Evolutionary conservation across 805 yeast species (phyloP).

Genomic region (Starmerella stellata): DNA sequence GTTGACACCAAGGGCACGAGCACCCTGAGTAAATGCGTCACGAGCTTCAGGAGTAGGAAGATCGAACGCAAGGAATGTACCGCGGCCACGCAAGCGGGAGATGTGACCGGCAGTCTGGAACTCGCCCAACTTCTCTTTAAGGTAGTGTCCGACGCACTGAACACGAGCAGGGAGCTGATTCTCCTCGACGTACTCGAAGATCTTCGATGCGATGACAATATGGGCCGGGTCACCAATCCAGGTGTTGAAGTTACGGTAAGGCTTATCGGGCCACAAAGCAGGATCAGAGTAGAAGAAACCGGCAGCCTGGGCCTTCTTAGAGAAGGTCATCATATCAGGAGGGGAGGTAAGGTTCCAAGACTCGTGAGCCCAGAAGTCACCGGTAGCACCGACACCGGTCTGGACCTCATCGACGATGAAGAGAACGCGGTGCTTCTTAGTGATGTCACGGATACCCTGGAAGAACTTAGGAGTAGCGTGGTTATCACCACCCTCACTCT

Average conservation of each 20-base stretch:
- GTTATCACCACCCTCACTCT: slow-evolving; percentile 84
- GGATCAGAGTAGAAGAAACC: slow-evolving; percentile 69
- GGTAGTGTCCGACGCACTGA: slow-evolving; percentile 46
- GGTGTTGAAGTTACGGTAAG: slow-evolving; percentile 85
- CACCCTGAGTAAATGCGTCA: slow-evolving; percentile 40
- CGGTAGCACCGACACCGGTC: slow-evolving; percentile 81
- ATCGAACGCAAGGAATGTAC: slow-evolving; percentile 74
- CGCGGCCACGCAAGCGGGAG: slow-evolving; percentile 54
- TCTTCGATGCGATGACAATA: slow-evolving; percentile 56
- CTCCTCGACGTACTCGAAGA: slow-evolving; percentile 44
- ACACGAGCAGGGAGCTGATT: slow-evolving; percentile 41
- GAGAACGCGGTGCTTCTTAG: slow-evolving; percentile 49
- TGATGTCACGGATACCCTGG: slow-evolving; percentile 66
- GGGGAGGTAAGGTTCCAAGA: slow-evolving; percentile 58
- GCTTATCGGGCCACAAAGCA: slow-evolving; percentile 49
- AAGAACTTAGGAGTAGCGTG: slow-evolving; percentile 62
- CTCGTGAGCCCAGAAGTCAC: slow-evolving; percentile 76
- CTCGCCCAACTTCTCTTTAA: slow-evolving; percentile 37
- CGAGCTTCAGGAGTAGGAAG: slow-evolving; percentile 36
- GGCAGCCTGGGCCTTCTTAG: slow-evolving; percentile 78
- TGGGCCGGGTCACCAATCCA: slow-evolving; percentile 89
- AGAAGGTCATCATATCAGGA: slow-evolving; percentile 72
- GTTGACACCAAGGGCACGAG: slow-evolving; percentile 52
- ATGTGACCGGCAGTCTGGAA: slow-evolving; percentile 38
- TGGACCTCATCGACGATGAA: slow-evolving; percentile 75